A percentile compares a stretch with the other conserved stretches of the same genome.
Evolutionary conservation across 2,329 filamentous ascomycete genomes (phyloP).

Genomic region (Fusarium sp.): DNA sequence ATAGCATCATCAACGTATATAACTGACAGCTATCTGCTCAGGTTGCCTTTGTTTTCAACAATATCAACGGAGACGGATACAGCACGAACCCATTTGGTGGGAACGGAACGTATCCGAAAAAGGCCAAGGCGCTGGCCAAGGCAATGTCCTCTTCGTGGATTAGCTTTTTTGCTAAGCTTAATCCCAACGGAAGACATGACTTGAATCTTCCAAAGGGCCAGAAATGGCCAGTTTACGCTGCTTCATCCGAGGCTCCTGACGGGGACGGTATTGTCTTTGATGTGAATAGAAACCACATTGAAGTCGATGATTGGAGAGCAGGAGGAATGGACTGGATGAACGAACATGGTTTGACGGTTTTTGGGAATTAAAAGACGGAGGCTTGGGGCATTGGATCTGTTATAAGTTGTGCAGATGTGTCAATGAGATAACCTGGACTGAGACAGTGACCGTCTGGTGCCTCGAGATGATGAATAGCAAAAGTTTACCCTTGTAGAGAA

Average conservation of each 20-base stretch:
- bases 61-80: constrained; percentile 48
- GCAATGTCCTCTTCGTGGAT: constrained; percentile 48
- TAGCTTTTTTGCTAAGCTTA: constrained; percentile 42
- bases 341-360: constrained; percentile 42
- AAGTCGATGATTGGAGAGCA: constrained; percentile 47
- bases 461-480: background rate
- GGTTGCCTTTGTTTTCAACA: constrained; percentile 57
- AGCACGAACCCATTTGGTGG: constrained; percentile 46
- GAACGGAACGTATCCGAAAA: constrained; percentile 40
- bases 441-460: background rate
- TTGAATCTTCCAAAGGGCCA: constrained; percentile 1
- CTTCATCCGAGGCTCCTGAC: constrained; percentile 22
- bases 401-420: too few relatives aligned
- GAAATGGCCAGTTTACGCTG: constrained; percentile 45
- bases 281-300: constrained; percentile 37
- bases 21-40: too few relatives aligned
- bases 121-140: constrained; percentile 42
- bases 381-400: background rate
- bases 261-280: constrained; percentile 46
- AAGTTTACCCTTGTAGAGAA: fast-evolving
- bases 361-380: constrained; percentile 36
- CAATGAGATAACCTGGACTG: too few relatives aligned
- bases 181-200: constrained; percentile 42
- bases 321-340: constrained; percentile 46
- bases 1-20: too few relatives aligned